These are phyloP conservation scores for Fusarium sp. DNA, from an alignment of 2,329 filamentous ascomycete species.

Conservation along the genomic window DNA sequence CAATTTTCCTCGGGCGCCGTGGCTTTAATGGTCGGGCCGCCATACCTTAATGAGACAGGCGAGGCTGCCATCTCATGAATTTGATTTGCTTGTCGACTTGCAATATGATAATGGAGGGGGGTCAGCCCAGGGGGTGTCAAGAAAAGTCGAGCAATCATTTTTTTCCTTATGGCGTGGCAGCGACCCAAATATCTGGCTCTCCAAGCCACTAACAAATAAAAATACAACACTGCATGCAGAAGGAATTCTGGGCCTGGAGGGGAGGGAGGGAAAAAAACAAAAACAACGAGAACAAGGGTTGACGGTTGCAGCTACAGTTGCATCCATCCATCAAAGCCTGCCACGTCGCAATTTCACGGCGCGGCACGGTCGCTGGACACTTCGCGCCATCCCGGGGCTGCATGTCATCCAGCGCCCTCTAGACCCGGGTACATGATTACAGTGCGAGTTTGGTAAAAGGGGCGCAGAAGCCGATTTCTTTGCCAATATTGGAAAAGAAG, in stretches of 20 bases:
- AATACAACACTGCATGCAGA: constrained; percentile 3
- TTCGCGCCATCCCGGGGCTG: constrained; percentile 44
- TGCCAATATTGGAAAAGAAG: constrained; percentile 20
- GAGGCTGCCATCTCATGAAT: constrained; percentile 29
- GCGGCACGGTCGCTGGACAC: constrained; percentile 40
- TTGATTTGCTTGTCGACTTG: constrained; percentile 8
- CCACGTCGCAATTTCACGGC: constrained; percentile 46
- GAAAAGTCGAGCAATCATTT: constrained; percentile 5
- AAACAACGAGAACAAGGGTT: constrained; percentile 21
- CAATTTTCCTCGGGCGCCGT: constrained; percentile 41
- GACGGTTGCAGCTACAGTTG: constrained; percentile 11
- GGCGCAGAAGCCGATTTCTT: constrained; percentile 19
- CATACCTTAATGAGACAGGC: constrained; percentile 36
- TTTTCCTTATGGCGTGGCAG: not conserved
- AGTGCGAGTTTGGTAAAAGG: constrained; percentile 22
- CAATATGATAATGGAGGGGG: not conserved
- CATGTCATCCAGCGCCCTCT: constrained; percentile 42
- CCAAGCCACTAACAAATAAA: not conserved
- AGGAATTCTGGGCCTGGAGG: not conserved
- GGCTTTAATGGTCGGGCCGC: constrained; percentile 32
- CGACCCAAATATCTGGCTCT: constrained; percentile 13
- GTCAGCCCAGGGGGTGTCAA: not conserved
- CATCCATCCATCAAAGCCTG: constrained; percentile 34
- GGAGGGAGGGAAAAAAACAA: not conserved
- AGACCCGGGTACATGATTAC: constrained; percentile 19